Evolutionary conservation across 148 eudicot species (phyloP).

Genomic region (Nepenthes mirabilis): DNA sequence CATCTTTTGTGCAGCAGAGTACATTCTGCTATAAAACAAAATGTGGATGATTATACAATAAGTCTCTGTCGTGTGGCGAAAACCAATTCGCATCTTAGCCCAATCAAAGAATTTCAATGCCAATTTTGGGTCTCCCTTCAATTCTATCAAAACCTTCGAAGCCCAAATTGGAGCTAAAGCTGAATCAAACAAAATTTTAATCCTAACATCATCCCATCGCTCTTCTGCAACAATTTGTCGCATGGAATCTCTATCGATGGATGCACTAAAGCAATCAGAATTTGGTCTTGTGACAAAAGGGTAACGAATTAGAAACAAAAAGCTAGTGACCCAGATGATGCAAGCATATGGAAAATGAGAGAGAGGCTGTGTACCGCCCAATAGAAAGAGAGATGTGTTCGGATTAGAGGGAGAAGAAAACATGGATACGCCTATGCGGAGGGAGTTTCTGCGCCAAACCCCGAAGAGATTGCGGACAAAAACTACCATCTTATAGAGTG

Average conservation of each 20-base stretch:
- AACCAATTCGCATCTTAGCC: conserved; percentile 48
- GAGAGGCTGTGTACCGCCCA: conserved; percentile 14
- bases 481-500: conserved; percentile 23
- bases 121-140: conserved; percentile 55
- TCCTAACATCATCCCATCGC: conserved; percentile 57
- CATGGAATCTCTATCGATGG: conserved; percentile 26
- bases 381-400: conserved; percentile 9
- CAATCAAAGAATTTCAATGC: conserved; percentile 57
- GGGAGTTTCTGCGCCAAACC: conserved; percentile 30
- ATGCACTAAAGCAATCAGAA: conserved; percentile 18
- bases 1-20: conserved; percentile 41
- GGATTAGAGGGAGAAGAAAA: conserved; percentile 10
- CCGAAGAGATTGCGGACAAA: conserved; percentile 38
- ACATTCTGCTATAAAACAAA: conserved; percentile 63
- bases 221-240: conserved; percentile 34
- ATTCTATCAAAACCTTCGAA: conserved; percentile 36
- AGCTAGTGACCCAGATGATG: conserved; percentile 29
- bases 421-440: conserved; percentile 22
- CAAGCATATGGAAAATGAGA: conserved; percentile 28
- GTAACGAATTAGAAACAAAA: conserved; percentile 26
- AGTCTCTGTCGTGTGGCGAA: conserved; percentile 48
- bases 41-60: conserved; percentile 64
- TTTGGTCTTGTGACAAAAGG: conserved; percentile 21
- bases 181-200: conserved; percentile 34
- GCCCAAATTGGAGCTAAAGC: conserved; percentile 51